Base-by-base conservation (phyloP, 2,329 filamentous ascomycete species). In the Elsinoe fawcettii region DNA sequence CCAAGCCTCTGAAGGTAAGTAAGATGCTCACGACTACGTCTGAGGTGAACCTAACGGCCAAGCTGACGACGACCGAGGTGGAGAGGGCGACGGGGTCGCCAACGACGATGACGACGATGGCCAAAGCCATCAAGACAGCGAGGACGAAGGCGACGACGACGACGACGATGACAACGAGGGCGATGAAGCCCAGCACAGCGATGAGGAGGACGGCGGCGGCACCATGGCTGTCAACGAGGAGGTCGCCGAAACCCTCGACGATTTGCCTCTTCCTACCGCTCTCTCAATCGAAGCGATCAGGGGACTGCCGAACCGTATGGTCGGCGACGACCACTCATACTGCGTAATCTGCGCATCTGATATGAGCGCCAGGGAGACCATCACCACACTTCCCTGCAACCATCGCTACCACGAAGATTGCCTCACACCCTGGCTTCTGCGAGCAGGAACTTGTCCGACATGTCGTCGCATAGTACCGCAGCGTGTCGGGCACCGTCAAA, bases 391-490 rank as follows among this genome's bases (percentile, higher is more conserved):
- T n/a, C 34, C 49, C 11, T 53, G 49, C 34, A 23, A 22, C 2
- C 49, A 53, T 32, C 9, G n/a, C 7, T 39, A 36, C 32, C 49
- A 53, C 32, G 30, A 22, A 37, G 49, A 53, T 32, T 53, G 49
- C 20, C 16, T 53, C 2, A 20, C 32, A 1, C 49, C 49, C 3
- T 53, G 49, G 49, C 49, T 53, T 14, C 30, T 53, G 3, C 49
- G 32, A 14, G 49, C 49, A 9, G 49, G 49, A 6, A 23, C 49
- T 4, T 53, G 49, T 39, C 49, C 49, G 5, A 30, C 49, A 16
- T 53, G 49, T 25, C 49, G 49, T 6, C 49, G 49, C 16, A 32
- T 16, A n/a, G 16, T 53, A 37, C 49, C 49, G 20, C n/a, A 23
- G 16, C 25, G 22, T 9, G 8, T 23, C 18, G 49, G 4, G 11